Evolutionary conservation across 1,284 basidiomycete species (phyloP).

Genomic region (Ustilago hordei): DNA sequence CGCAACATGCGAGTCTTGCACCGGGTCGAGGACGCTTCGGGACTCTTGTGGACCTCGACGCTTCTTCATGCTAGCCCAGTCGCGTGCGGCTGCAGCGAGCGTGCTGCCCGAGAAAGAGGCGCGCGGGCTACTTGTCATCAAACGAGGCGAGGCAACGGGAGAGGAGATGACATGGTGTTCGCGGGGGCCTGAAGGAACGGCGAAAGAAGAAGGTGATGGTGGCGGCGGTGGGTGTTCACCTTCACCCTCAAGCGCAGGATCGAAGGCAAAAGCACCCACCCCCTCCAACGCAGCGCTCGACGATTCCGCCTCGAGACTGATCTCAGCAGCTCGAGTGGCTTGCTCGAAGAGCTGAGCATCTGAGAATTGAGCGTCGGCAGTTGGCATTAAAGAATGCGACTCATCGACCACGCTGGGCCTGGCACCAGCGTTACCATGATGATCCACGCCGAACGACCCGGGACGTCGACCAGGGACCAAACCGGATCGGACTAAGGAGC

Average conservation of each 20-base stretch:
- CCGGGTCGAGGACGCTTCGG: conserved; percentile 6
- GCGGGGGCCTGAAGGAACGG: background rate
- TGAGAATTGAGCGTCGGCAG: conserved; percentile 1
- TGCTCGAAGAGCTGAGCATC: conserved; percentile 32
- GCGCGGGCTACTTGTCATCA: conserved; percentile 23
- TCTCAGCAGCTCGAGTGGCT: conserved; percentile 20
- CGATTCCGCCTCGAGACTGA: conserved; percentile 13
- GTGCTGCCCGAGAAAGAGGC: conserved; percentile 47
- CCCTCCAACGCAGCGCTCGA: background rate
- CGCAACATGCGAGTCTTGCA: background rate
- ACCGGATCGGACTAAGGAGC: conserved; percentile 24
- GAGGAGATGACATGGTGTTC: background rate
- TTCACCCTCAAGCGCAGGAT: conserved; percentile 34
- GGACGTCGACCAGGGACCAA: conserved; percentile 14
- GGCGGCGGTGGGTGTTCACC: conserved; percentile 6
- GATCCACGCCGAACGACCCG: conserved; percentile 20
- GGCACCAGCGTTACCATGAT: background rate
- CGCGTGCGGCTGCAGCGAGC: conserved; percentile 44
- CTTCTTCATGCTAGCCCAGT: conserved; percentile 45
- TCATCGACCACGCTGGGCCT: background rate
- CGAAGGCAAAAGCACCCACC: conserved; percentile 20
- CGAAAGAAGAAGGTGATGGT: background rate
- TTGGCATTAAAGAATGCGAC: background rate
- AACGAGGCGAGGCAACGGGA: conserved; percentile 4
- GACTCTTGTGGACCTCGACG: conserved; percentile 15